A percentile compares a stretch with the other conserved stretches of the same genome.
Conservation (phyloP, 179 eudicot species). For the Corrigiola litoralis region DNA sequence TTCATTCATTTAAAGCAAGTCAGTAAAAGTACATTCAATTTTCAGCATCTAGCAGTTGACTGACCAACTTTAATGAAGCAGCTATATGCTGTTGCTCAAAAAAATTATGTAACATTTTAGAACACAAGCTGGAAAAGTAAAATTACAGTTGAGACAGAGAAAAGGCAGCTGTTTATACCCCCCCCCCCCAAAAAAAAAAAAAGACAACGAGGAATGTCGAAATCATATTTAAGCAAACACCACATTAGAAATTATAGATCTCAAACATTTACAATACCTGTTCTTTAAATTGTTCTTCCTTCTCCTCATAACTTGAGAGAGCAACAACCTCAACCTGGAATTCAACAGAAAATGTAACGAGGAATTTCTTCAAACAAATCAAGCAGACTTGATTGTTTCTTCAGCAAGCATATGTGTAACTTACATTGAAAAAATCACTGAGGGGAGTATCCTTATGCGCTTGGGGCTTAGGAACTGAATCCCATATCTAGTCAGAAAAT, state of each 20-base stretch:
- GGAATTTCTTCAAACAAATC: not conserved
- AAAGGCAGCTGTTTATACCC: too few relatives aligned
- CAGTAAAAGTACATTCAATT: not conserved
- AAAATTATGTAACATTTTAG: too few relatives aligned
- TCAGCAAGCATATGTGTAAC: constrained; percentile 17
- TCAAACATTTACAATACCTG: constrained; percentile 47
- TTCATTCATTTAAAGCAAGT: constrained; percentile 24
- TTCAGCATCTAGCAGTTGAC: not conserved
- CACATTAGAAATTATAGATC: not conserved
- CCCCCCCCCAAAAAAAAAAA: too few relatives aligned
- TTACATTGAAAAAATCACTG: constrained; percentile 96
- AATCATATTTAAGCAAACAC: not conserved
- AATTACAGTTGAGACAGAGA: too few relatives aligned
- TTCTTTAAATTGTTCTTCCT: constrained; percentile 89
- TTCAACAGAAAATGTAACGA: constrained; percentile 15
- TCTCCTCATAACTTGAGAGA: constrained; percentile 92
- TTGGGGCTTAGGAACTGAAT: constrained; percentile 93
- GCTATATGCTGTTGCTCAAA: too few relatives aligned
- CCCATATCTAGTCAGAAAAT: constrained; percentile 69
- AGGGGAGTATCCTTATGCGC: constrained; percentile 86
- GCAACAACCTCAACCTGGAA: constrained; percentile 95
- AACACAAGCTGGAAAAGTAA: too few relatives aligned
- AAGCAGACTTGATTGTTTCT: not conserved
- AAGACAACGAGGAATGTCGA: too few relatives aligned
- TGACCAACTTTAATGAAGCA: not conserved